Conservation (phyloP, 179 eudicot genomes). For the Corrigiola litoralis region DNA sequence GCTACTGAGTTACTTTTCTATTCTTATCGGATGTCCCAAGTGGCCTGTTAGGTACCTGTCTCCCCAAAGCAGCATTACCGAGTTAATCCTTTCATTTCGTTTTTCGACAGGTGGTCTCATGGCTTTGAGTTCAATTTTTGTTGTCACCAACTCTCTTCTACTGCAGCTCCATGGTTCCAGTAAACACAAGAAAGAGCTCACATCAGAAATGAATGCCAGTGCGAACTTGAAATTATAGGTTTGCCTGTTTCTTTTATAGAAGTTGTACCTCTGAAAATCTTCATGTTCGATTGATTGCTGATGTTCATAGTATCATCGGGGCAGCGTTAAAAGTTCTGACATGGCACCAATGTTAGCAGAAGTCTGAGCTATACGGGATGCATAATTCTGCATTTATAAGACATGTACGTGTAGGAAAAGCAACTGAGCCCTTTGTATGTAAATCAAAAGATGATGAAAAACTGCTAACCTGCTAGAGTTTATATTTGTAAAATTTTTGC, state of each 20-base stretch:
- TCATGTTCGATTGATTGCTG: background rate
- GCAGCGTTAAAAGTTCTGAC: background rate
- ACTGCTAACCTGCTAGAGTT: no score
- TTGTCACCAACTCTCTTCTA: slow-evolving; percentile 77
- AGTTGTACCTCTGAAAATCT: background rate
- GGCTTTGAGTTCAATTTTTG: slow-evolving; percentile 90
- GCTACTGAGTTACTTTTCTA: no score
- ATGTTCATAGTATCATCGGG: background rate
- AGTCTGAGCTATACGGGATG: background rate
- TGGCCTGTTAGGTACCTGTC: background rate
- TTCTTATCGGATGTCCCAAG: no score
- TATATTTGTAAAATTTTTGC: no score
- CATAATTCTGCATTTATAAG: background rate
- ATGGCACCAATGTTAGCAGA: background rate
- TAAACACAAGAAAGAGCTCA: slow-evolving; percentile 31
- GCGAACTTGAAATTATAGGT: slow-evolving; percentile 12
- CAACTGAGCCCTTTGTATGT: no score
- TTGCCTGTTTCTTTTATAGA: background rate
- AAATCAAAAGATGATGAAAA: no score
- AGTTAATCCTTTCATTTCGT: background rate
- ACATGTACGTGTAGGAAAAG: background rate
- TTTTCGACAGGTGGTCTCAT: slow-evolving; percentile 69
- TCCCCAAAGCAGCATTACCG: background rate
- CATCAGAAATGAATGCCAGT: background rate
- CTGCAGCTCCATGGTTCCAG: slow-evolving; percentile 67